Conservation (phyloP, 305 asterid genomes). For the Fraxinus sp. region DNA sequence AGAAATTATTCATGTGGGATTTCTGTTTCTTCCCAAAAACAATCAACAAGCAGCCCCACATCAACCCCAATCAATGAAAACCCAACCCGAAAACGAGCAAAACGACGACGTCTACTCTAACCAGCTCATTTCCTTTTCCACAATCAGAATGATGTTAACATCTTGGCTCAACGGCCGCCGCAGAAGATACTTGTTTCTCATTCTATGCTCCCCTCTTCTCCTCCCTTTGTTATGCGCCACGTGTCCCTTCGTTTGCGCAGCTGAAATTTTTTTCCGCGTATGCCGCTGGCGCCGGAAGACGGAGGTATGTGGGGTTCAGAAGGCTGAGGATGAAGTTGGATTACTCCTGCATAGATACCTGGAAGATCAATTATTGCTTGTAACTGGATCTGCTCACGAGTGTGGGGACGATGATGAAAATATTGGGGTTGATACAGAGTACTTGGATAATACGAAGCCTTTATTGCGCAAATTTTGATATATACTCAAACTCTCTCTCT, state of each 20-base stretch:
- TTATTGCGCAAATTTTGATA: conserved; percentile 28
- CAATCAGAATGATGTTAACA: conserved; percentile 24
- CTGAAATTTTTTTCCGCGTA: conserved; percentile 29
- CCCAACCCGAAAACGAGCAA: conserved; percentile 1
- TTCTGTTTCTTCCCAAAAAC: conserved; percentile 10
- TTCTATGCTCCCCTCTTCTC: conserved; percentile 32
- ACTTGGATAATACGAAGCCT: conserved; percentile 45
- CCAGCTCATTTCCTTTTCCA: conserved; percentile 14
- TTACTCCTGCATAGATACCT: conserved; percentile 35
- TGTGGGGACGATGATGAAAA: conserved; percentile 28
- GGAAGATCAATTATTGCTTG: conserved; percentile 42
- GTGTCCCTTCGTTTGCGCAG: conserved; percentile 25
- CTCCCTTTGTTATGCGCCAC: conserved; percentile 31
- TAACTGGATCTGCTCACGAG: conserved; percentile 26
- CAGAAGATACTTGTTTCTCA: conserved; percentile 21
- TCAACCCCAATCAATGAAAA: neutral
- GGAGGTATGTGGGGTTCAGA: conserved; percentile 5
- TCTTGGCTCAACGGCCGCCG: conserved; percentile 24
- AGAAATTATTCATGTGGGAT: neutral
- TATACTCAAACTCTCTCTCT: neutral
- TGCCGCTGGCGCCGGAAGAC: conserved; percentile 14
- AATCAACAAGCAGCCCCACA: conserved; percentile 12
- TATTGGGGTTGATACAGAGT: conserved; percentile 46
- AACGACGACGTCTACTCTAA: conserved; percentile 4
- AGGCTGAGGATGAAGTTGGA: conserved; percentile 11